A percentile compares a stretch with the other conserved stretches of the same genome.
These are phyloP conservation scores for Cytospora schulzeri DNA, from an alignment of 2,329 filamentous ascomycete species.

Conservation along the genomic window DNA sequence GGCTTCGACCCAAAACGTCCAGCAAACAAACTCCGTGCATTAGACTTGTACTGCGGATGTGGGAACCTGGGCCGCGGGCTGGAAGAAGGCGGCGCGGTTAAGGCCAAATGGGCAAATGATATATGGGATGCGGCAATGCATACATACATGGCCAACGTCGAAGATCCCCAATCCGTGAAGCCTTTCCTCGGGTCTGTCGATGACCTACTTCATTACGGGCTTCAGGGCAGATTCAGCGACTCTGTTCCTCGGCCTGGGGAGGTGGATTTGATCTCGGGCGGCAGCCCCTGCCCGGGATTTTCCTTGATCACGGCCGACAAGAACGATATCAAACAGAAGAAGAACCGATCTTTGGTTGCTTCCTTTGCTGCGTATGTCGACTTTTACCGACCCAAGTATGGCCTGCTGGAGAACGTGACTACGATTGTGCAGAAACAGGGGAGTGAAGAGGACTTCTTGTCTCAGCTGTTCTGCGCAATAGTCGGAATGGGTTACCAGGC, in stretches of 20 bases:
- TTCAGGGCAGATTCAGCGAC: slow-evolving; percentile 50
- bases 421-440: slow-evolving; percentile 56
- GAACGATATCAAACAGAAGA: slow-evolving; percentile 56
- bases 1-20: slow-evolving; percentile 52
- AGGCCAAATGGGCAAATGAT: slow-evolving; percentile 71
- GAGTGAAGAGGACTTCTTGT: slow-evolving; percentile 64
- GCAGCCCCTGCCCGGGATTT: slow-evolving; percentile 79
- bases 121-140: slow-evolving; percentile 65
- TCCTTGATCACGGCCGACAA: slow-evolving; percentile 64
- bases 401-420: slow-evolving; percentile 75
- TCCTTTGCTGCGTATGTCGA: slow-evolving; percentile 76
- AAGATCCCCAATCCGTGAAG: slow-evolving; percentile 42
- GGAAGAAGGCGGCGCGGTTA: slow-evolving; percentile 68
- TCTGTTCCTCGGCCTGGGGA: slow-evolving; percentile 61
- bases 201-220: slow-evolving; percentile 59
- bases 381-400: slow-evolving; percentile 73
- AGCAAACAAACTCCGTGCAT: slow-evolving; percentile 51
- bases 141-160: slow-evolving; percentile 70
- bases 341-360: slow-evolving; percentile 76
- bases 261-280: slow-evolving; percentile 70
- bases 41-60: slow-evolving; percentile 78
- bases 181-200: slow-evolving; percentile 75
- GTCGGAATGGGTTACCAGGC: slow-evolving; percentile 79
- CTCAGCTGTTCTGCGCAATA: slow-evolving; percentile 71
- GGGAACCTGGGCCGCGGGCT: slow-evolving; percentile 77